Evolutionary conservation across 148 eudicot species (phyloP).

Genomic region (Chenopodium quinoa): DNA sequence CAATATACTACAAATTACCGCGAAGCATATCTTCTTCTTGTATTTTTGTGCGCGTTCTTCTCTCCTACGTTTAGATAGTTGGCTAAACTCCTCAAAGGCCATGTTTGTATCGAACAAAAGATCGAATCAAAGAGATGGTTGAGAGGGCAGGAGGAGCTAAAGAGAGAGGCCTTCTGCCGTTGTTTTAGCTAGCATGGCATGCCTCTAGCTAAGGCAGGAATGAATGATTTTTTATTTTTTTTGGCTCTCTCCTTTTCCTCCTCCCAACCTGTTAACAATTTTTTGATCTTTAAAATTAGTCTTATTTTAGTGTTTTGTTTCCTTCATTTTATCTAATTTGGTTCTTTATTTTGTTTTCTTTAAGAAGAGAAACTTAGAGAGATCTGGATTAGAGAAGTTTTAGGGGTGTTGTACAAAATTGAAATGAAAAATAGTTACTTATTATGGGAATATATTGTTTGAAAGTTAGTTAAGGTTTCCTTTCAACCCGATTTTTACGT

Average conservation of each 20-base stretch:
- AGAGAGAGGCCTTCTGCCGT: conserved; percentile 39
- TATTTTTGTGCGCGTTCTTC: conserved; percentile 44
- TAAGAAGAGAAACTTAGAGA: background rate
- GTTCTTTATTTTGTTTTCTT: conserved; percentile 12
- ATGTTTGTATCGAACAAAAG: conserved; percentile 19
- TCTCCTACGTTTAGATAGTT: conserved; percentile 56
- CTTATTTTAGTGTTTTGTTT: conserved; percentile 18
- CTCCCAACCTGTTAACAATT: conserved; percentile 20
- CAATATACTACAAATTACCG: conserved; percentile 23
- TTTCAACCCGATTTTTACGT: conserved; percentile 9
- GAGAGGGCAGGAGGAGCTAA: conserved; percentile 2
- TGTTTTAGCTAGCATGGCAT: conserved; percentile 36
- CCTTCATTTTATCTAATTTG: background rate
- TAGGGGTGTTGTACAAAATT: conserved; percentile 24
- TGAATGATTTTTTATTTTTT: background rate
- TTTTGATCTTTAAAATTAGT: background rate
- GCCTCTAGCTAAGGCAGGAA: conserved; percentile 37
- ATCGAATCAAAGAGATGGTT: background rate
- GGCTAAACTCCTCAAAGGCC: conserved; percentile 79
- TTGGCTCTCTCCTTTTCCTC: conserved; percentile 22
- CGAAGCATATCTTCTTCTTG: conserved; percentile 37
- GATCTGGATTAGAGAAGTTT: conserved; percentile 44
- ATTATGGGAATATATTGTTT: conserved; percentile 13
- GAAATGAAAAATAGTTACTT: conserved; percentile 3
- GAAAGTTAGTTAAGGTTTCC: conserved; percentile 19